Conservation (phyloP, 2,329 filamentous ascomycete species). For the Aspergillus pseudoviridinutans region DNA sequence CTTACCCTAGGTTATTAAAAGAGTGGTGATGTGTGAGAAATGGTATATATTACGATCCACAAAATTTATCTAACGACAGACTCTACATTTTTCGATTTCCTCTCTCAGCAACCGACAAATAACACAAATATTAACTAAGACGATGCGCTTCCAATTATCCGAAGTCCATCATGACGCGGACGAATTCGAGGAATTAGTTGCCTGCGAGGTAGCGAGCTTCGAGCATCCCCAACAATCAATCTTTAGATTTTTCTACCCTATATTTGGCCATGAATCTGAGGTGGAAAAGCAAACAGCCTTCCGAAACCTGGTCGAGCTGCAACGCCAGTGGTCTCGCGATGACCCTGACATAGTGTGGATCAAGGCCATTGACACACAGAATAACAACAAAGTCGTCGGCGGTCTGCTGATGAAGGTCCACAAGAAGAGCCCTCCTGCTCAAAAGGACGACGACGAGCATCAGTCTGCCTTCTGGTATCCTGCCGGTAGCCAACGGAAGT, state of each 20-base stretch:
- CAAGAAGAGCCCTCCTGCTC: neutral
- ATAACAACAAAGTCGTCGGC: neutral
- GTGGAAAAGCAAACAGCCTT: neutral
- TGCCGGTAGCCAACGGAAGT: constrained; percentile 1
- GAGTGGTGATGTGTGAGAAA: no score
- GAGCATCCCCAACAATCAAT: constrained; percentile 2
- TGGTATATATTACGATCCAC: no score
- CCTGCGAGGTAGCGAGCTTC: constrained; percentile 3
- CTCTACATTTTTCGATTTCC: no score
- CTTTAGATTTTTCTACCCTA: constrained; percentile 4
- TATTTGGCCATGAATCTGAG: constrained; percentile 1
- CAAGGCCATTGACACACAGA: neutral
- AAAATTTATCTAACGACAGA: no score
- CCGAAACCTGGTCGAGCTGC: neutral
- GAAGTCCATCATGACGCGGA: neutral
- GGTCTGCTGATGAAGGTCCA: neutral
- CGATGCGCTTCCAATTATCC: constrained; percentile 1
- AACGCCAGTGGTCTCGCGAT: constrained; percentile 2
- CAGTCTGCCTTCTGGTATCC: constrained; percentile 1
- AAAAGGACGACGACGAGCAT: neutral
- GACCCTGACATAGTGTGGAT: constrained; percentile 2
- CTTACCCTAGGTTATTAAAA: no score
- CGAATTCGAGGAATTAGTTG: constrained; percentile 2
- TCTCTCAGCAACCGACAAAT: no score
- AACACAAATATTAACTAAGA: neutral